These are phyloP conservation scores for Saccharomycopsis fodiens DNA, from an alignment of 805 yeast species.

Conservation along the genomic window DNA sequence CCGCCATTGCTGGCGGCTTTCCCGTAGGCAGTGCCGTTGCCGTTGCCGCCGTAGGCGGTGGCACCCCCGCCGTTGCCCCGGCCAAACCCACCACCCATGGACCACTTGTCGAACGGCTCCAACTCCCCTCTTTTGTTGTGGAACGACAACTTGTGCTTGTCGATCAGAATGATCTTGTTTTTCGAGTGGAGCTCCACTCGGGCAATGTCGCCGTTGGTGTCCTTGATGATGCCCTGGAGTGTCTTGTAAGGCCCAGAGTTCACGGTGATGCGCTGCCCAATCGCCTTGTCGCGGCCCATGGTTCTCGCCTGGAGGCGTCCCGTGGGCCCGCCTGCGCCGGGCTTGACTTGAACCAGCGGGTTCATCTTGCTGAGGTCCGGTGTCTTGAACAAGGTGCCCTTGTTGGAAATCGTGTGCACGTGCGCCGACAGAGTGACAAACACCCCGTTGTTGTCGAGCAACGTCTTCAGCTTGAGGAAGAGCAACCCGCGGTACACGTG, in stretches of 20 bases:
- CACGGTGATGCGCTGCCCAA: constrained; percentile 80
- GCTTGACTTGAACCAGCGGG: constrained; percentile 52
- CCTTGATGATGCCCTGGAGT: constrained; percentile 85
- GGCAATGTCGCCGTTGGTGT: constrained; percentile 86
- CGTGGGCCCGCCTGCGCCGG: constrained; percentile 21
- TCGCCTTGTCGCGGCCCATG: constrained; percentile 73
- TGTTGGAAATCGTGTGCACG: constrained; percentile 78
- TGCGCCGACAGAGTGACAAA: constrained; percentile 72
- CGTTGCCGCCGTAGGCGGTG: constrained; percentile 27
- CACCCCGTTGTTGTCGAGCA: constrained; percentile 82
- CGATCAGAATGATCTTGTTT: constrained; percentile 78
- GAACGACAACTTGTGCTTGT: constrained; percentile 71
- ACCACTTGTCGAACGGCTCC: constrained; percentile 65
- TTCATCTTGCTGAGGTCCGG: constrained; percentile 79
- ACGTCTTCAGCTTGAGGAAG: constrained; percentile 73
- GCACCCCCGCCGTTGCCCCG: no score
- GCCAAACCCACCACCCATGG: constrained; percentile 23
- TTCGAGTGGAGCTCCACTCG: constrained; percentile 92
- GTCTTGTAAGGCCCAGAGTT: constrained; percentile 93
- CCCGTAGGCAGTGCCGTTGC: constrained; percentile 24
- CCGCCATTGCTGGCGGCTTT: constrained; percentile 26
- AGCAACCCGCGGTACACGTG: constrained; percentile 78
- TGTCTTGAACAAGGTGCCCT: constrained; percentile 52
- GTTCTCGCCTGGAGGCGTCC: constrained; percentile 35
- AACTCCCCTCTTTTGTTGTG: constrained; percentile 60